Base-by-base conservation (phyloP, 1,284 basidiomycete species). In the Trichosporon inkin region DNA sequence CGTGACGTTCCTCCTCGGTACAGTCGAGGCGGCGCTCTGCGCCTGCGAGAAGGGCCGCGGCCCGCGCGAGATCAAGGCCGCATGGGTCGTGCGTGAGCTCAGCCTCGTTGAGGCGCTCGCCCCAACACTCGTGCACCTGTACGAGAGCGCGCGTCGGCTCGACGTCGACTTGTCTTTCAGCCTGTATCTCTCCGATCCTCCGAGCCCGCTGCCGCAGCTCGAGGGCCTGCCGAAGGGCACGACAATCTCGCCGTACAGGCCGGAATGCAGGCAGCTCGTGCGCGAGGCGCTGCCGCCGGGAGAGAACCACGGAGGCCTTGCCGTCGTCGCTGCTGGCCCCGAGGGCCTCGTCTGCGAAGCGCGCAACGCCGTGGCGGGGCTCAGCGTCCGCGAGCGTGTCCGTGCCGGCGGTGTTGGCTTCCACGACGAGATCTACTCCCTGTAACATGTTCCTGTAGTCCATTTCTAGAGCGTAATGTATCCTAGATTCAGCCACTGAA, bases 281-380 rank as follows among this genome's bases (percentile, higher is more conserved):
- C 62, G 71, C 28, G 67, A 71, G 58, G 56, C 67, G 0, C 66
- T 76, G 1, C 69, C 71, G 2, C 56, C 40, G 1, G 61, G 47
- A 14, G 47, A 17, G 10, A 39, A 40, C 0, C 60, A 59, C 44
- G 71, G 67, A 6, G 75, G 75, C 0, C 55, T 76, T 20, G 70
- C 71, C 6, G 73, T 77, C 19, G 58, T 77, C 4, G 74, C 74
- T 2, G 75, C 74, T 39, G 74, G 76, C 0, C 76, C 76, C 0
- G 69, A 71, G 44, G 70, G 71, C 1, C 64, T 77, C 32, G 73
- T 77, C 2, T 67, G 66, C 41, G 76, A 74, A 54, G 71, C 68
- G 10, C 67, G 67, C 16, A 74, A 74, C 56, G 71, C 74, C 1
- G 72, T 77, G 2, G 72, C 71, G 0, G 59, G 56, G 16, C 52